These are phyloP conservation scores for Chaetomium cochliodes DNA, from an alignment of 495 filamentous ascomycete species.

Conservation along the genomic window DNA sequence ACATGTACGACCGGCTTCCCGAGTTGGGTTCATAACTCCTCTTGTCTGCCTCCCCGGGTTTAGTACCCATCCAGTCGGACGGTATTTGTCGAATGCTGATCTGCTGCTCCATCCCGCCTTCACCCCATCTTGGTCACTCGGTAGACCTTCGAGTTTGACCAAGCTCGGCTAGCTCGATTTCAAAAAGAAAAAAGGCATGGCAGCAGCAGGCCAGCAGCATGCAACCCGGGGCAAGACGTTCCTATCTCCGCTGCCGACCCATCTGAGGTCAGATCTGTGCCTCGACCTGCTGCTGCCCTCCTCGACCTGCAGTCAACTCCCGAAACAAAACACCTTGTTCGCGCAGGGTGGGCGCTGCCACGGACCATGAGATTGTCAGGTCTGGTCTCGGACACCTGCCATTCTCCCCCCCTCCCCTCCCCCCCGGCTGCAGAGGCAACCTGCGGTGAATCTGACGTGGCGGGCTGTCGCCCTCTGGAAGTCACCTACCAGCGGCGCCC, in stretches of 20 bases:
- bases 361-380: not conserved
- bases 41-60: not conserved
- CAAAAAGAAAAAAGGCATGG: not conserved
- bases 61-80: slow-evolving; percentile 5
- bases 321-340: not conserved
- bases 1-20: not conserved
- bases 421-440: not conserved
- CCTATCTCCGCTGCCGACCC: not conserved
- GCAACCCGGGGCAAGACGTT: not conserved
- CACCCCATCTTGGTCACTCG: not conserved
- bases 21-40: not conserved
- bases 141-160: not conserved
- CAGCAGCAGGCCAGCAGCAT: too few relatives aligned
- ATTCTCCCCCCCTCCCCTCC: too few relatives aligned
- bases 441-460: slow-evolving; percentile 17
- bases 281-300: not conserved
- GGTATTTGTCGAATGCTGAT: not conserved
- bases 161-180: not conserved
- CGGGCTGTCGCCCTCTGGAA: slow-evolving; percentile 13
- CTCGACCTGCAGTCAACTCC: not conserved
- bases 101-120: not conserved
- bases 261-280: not conserved
- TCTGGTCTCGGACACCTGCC: slow-evolving; percentile 8
- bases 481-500: not conserved
- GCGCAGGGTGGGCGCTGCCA: not conserved